Conservation (phyloP, 2,329 filamentous ascomycete species). For the Pyricularia pennisetigena region DNA sequence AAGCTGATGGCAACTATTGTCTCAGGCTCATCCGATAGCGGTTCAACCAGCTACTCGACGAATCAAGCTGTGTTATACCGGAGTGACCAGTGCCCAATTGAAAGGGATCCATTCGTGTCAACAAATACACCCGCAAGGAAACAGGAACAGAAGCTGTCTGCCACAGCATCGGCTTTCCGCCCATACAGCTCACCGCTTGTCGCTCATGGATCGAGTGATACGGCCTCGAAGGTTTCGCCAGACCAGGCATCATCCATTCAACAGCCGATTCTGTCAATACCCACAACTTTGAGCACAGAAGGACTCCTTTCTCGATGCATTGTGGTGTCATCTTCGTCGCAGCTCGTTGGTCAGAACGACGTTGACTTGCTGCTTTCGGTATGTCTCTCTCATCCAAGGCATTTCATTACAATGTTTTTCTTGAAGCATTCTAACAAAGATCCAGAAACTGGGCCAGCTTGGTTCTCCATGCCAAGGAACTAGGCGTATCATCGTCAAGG, state of each 20-base stretch:
- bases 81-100: conserved; percentile 16
- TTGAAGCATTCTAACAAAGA: neutral
- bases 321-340: conserved; percentile 23
- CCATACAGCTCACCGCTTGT: conserved; percentile 29
- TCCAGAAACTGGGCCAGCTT: conserved; percentile 28
- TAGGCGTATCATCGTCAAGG: conserved; percentile 23
- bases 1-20: conserved; percentile 23
- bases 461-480: conserved; percentile 26
- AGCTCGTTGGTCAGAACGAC: conserved; percentile 22
- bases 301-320: conserved; percentile 35
- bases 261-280: conserved; percentile 17
- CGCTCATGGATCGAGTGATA: conserved; percentile 12
- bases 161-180: conserved; percentile 52
- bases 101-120: conserved; percentile 47
- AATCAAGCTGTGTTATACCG: conserved; percentile 18
- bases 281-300: conserved; percentile 32
- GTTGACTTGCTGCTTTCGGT: conserved; percentile 36
- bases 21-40: conserved; percentile 18
- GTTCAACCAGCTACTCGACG: conserved; percentile 15
- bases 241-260: conserved; percentile 9
- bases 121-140: conserved; percentile 20
- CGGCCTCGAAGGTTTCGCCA: conserved; percentile 6
- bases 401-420: neutral
- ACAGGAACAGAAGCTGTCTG: conserved; percentile 43
- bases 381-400: conserved; percentile 12